Evolutionary conservation across 768 basidiomycete species (phyloP), one percentile per base, ranked within the genome.

Genomic region (Pleurotus tuoliensis): DNA sequence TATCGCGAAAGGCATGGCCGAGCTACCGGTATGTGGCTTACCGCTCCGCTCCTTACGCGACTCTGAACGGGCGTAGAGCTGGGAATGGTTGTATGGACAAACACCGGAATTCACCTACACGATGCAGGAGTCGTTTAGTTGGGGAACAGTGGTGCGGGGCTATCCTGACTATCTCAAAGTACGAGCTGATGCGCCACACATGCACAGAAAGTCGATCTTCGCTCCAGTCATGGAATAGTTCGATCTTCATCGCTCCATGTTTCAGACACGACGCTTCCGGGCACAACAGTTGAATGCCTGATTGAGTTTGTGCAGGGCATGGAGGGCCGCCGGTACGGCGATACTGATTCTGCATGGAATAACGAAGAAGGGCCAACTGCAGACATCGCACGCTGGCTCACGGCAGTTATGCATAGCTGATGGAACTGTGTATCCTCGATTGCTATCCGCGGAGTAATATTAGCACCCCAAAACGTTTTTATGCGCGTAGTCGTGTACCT

Each of bases 1-100:
- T 64, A 87, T 97, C 15, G 74, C 71, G 56, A 68, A 78, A 24
- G 89, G 90, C 5, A 87, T 91, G 68, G 70, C 74, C 0, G 93
- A 96, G 66, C 74, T 99, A 51, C 79, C 75, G 62, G 92, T 88
- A 59, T 34, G 82, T 69, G 18, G 41, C 38, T 24, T 38, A 20
- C 25, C 52, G n/a, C 50, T 56, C n/a, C 16, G 12, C 13, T 43
- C 38, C 37, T 47, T 22, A 44, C 16, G 34, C 39, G 16, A 12
- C 11, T 12, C 15, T 30, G 45, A 38, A 22, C 1, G 37, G n/a
- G 12, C 38, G 11, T 63, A 95, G 94, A 86, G 80, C 34, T 98
- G 97, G 97, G 81, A 92, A 18, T 98, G 95, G 94, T 76, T 81
- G 12, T 97, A 85, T 64, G 96, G 95, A 0, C 91, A 95, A 66